Percentiles rank a stretch among this genome's conserved stretches.
Conservation (phyloP, 345 rosid genomes). For the Capsella bursapastoris region DNA sequence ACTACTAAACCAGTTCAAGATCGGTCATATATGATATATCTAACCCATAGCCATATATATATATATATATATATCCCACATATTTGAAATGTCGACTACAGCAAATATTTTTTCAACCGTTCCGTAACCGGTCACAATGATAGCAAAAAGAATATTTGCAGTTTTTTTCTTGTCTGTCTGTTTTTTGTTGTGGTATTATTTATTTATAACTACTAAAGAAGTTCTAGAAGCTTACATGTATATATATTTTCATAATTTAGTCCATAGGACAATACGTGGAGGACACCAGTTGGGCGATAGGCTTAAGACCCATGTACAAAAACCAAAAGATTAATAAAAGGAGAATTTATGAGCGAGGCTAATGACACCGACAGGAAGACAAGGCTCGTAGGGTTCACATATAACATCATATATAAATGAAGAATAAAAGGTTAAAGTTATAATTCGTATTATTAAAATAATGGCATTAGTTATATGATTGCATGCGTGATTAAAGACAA, state of each 20-base stretch:
- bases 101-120: background rate
- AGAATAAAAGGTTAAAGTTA: background rate
- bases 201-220: background rate
- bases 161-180: background rate
- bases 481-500: conserved; percentile 30
- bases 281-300: background rate
- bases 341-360: conserved; percentile 15
- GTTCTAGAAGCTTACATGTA: conserved; percentile 9
- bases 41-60: background rate
- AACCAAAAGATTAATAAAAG: conserved; percentile 7
- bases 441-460: background rate
- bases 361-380: conserved; percentile 23
- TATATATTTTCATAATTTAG: conserved; percentile 16
- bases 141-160: conserved; percentile 10
- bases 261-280: conserved; percentile 12
- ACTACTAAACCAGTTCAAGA: background rate
- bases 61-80: background rate
- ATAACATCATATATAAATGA: background rate
- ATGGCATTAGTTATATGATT: conserved; percentile 12
- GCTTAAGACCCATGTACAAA: conserved; percentile 7
- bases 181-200: background rate
- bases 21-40: background rate
- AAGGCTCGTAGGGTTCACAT: conserved; percentile 22
- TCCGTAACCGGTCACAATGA: background rate
- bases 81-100: conserved; percentile 1